A percentile compares a stretch with the other conserved stretches of the same genome.
phyloP scores from a whole-genome alignment of 2,329 filamentous ascomycete genomes.

The Colletotrichum scovillei region DNA sequence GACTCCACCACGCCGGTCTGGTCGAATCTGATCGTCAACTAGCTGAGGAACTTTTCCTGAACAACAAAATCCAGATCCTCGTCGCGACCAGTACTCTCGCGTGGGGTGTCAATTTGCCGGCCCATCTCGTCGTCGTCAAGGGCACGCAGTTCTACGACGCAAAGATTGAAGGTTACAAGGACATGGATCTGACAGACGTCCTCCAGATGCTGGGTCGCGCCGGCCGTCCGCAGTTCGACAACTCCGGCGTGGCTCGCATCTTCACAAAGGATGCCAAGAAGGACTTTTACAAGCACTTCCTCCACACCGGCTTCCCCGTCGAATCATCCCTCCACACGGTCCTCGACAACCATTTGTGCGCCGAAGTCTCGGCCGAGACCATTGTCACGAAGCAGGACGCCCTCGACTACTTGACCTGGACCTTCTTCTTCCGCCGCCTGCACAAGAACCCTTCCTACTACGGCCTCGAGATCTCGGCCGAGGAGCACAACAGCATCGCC shows the following conservation, averaged over 20 bases:
- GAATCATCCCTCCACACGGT: slow-evolving; percentile 97
- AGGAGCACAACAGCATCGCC: slow-evolving; percentile 88
- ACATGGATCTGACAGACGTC: slow-evolving; percentile 99
- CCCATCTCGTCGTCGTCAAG: slow-evolving; percentile 97
- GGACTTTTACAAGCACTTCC: slow-evolving; percentile 98
- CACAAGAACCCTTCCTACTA: slow-evolving; percentile 99
- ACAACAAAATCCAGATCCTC: slow-evolving; percentile 98
- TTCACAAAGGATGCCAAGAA: slow-evolving; percentile 99
- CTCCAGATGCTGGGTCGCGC: slow-evolving; percentile 97
- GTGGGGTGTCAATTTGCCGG: slow-evolving; percentile 98
- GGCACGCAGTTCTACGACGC: slow-evolving; percentile 98
- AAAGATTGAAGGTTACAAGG: slow-evolving; percentile 96
- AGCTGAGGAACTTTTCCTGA: slow-evolving; percentile 92
- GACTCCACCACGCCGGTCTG: slow-evolving; percentile 94
- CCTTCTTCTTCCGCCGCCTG: slow-evolving; percentile 96
- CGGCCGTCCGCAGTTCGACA: slow-evolving; percentile 95
- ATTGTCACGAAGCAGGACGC: slow-evolving; percentile 96
- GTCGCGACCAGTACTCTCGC: slow-evolving; percentile 96
- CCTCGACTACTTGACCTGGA: slow-evolving; percentile 98
- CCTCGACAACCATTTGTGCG: slow-evolving; percentile 94
- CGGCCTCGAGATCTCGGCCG: slow-evolving; percentile 90
- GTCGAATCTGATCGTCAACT: slow-evolving; percentile 94
- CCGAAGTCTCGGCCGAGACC: slow-evolving; percentile 93
- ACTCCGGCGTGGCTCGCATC: slow-evolving; percentile 94
- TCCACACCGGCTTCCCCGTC: slow-evolving; percentile 97